Evolutionary conservation across 768 basidiomycete species (phyloP).

Genomic region (Amanita rubescens): DNA sequence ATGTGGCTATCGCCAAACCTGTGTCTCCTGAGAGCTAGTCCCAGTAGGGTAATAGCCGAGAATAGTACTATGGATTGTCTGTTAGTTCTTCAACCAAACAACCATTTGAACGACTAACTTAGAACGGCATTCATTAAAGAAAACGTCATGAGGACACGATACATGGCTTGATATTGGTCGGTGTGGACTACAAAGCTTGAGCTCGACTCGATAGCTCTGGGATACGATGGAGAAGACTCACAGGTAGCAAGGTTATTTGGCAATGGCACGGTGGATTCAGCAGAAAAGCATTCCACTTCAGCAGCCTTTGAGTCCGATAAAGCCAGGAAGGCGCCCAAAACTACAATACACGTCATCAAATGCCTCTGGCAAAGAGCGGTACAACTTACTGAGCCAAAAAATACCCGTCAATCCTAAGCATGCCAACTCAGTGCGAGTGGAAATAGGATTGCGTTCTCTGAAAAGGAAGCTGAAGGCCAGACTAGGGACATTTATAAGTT

Average conservation of each 20-base stretch:
- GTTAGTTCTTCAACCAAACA: conserved; percentile 8
- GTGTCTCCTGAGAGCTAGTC: conserved; percentile 36
- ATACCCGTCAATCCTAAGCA: conserved; percentile 64
- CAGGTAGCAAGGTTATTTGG: conserved; percentile 57
- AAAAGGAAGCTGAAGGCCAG: conserved; percentile 58
- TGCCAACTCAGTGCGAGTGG: conserved; percentile 68
- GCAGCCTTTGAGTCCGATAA: conserved; percentile 74
- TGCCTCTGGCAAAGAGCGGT: not conserved
- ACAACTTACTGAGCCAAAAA: conserved; percentile 66
- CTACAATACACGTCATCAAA: conserved; percentile 31
- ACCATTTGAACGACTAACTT: conserved; percentile 33
- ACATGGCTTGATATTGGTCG: conserved; percentile 85
- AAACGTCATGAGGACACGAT: conserved; percentile 75
- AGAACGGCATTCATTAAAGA: conserved; percentile 71
- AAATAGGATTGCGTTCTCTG: conserved; percentile 66
- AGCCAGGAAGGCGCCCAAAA: conserved; percentile 64
- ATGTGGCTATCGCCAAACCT: conserved; percentile 43
- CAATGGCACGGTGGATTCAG: conserved; percentile 39
- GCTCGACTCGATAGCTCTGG: conserved; percentile 5
- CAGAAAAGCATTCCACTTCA: conserved; percentile 76
- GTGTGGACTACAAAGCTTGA: conserved; percentile 55
- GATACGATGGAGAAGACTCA: conserved; percentile 28
- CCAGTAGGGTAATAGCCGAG: conserved; percentile 28
- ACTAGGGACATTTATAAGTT: conserved; percentile 26
- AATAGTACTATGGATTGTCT: conserved; percentile 25